Conservation (phyloP, 768 basidiomycete species). For the Agaricus subrufescens region DNA sequence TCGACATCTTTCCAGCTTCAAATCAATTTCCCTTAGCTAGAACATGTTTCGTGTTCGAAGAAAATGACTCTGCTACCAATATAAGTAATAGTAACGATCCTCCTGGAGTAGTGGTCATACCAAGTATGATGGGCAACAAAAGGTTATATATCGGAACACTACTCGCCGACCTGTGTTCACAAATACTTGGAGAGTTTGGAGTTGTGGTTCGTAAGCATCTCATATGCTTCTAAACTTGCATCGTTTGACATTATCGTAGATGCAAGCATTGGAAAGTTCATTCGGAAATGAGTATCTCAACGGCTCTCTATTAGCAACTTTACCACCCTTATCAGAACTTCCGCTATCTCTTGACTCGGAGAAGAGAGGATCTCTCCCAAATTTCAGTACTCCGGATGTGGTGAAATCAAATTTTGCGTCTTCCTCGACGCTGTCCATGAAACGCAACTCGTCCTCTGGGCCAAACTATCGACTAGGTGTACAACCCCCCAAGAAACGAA, state of each 20-base stretch:
- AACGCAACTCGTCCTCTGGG: constrained; percentile 52
- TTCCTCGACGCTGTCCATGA: constrained; percentile 35
- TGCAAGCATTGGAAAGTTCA: constrained; percentile 75
- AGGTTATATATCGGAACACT: constrained; percentile 84
- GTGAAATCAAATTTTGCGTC: constrained; percentile 30
- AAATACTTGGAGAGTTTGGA: constrained; percentile 82
- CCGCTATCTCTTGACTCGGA: constrained; percentile 53
- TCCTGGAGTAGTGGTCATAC: constrained; percentile 72
- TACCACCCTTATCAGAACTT: constrained; percentile 59
- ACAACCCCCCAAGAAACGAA: constrained; percentile 53
- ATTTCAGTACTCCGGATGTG: constrained; percentile 55
- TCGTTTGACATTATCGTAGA: constrained; percentile 35
- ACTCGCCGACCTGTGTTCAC: constrained; percentile 84
- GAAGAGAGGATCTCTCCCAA: constrained; percentile 35
- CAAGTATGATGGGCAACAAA: constrained; percentile 83
- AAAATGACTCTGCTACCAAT: constrained; percentile 53
- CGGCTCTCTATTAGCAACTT: constrained; percentile 54
- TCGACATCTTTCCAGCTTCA: constrained; percentile 61
- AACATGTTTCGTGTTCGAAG: constrained; percentile 85
- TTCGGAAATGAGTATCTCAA: constrained; percentile 85
- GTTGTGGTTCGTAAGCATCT: constrained; percentile 55
- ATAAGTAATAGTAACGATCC: constrained; percentile 52
- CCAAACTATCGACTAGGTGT: constrained; percentile 43
- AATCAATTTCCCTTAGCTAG: constrained; percentile 74
- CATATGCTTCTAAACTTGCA: constrained; percentile 1